phyloP scores from a whole-genome alignment of 495 filamentous ascomycete species.

The Penicillium simplicissimum region DNA sequence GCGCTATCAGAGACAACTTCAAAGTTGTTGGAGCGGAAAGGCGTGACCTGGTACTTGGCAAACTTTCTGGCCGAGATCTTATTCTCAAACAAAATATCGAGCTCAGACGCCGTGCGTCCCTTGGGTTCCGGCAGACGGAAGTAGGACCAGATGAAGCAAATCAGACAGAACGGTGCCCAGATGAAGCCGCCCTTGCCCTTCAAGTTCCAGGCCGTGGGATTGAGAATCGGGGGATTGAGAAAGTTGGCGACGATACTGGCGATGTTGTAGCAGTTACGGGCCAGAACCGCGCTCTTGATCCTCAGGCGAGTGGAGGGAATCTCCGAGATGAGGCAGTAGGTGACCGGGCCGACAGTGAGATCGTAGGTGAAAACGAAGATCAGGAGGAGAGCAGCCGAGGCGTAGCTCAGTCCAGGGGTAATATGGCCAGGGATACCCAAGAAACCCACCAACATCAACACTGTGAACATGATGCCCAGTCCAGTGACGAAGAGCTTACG shows the following conservation, averaged over 20 bases:
- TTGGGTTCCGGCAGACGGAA: constrained; percentile 68
- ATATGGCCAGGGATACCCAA: constrained; percentile 57
- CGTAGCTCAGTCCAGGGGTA: constrained; percentile 52
- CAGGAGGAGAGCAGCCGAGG: constrained; percentile 67
- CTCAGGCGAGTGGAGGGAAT: constrained; percentile 68
- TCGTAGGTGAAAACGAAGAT: constrained; percentile 71
- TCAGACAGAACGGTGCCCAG: constrained; percentile 67
- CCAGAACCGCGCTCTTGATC: constrained; percentile 70
- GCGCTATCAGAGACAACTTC: constrained; percentile 11
- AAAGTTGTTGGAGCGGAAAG: constrained; percentile 43
- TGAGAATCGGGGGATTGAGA: constrained; percentile 71
- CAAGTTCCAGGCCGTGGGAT: constrained; percentile 69
- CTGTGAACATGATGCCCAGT: constrained; percentile 59
- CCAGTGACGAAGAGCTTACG: constrained; percentile 67
- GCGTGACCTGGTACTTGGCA: constrained; percentile 57
- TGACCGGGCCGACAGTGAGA: constrained; percentile 70
- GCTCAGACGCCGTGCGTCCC: constrained; percentile 65
- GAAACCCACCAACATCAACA: constrained; percentile 70
- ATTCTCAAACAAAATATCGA: constrained; percentile 67
- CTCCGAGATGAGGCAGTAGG: constrained; percentile 72
- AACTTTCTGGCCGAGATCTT: constrained; percentile 65
- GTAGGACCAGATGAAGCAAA: constrained; percentile 65
- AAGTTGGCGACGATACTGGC: constrained; percentile 64
- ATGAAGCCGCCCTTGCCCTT: constrained; percentile 71
- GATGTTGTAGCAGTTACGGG: constrained; percentile 68